A percentile compares a stretch with the other conserved stretches of the same genome.
Evolutionary conservation across 2,329 filamentous ascomycete species (phyloP).

Genomic region (Pseudofabraea citricarpa): DNA sequence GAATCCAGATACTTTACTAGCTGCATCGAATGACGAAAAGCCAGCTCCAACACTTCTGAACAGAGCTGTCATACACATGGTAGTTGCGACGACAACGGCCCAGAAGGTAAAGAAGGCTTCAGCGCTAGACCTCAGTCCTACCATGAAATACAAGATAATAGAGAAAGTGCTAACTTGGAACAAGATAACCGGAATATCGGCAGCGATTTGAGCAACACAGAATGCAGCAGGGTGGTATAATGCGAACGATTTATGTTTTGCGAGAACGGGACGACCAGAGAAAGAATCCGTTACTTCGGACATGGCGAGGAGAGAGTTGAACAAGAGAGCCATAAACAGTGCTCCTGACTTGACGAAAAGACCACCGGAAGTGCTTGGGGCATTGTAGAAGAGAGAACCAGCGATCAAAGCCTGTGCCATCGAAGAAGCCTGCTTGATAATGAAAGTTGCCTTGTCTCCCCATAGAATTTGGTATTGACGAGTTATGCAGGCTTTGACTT

Average conservation of each 20-base stretch:
- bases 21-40: conserved; percentile 52
- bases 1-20: conserved; percentile 51
- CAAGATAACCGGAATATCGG: conserved; percentile 50
- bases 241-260: conserved; percentile 55
- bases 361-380: conserved; percentile 50
- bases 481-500: conserved; percentile 50
- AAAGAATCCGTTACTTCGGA: conserved; percentile 63
- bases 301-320: conserved; percentile 58
- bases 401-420: conserved; percentile 56
- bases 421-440: conserved; percentile 57
- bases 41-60: conserved; percentile 52
- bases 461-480: conserved; percentile 63
- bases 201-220: conserved; percentile 51
- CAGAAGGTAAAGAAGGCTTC: conserved; percentile 58
- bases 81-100: conserved; percentile 44
- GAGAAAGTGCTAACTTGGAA: conserved; percentile 55
- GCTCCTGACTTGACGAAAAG: conserved; percentile 61
- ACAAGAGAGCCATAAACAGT: conserved; percentile 59
- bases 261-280: conserved; percentile 50
- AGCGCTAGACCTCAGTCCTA: conserved; percentile 46
- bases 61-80: conserved; percentile 54
- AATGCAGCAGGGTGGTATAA: conserved; percentile 53
- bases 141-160: conserved; percentile 60
- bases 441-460: conserved; percentile 59
- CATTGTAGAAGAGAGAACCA: conserved; percentile 65